Conservation (phyloP, 2,329 filamentous ascomycete genomes). For the Diaporthe sp. region DNA sequence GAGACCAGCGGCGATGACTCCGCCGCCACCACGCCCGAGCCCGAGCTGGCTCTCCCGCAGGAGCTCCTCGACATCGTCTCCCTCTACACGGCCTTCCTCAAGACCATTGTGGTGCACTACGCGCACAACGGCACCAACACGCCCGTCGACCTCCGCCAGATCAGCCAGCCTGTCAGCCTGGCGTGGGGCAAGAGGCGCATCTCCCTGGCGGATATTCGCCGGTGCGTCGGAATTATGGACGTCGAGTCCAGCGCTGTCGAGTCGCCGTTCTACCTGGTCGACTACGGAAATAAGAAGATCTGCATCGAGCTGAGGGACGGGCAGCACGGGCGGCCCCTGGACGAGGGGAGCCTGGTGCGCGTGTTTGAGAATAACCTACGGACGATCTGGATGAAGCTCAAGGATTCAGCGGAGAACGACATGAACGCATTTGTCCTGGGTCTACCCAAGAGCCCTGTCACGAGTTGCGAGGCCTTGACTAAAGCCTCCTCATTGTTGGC, state of each 20-base stretch:
- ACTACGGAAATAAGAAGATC: conserved; percentile 67
- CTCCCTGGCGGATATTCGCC: conserved; percentile 73
- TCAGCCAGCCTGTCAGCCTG: conserved; percentile 73
- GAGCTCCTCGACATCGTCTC: conserved; percentile 71
- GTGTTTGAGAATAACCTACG: conserved; percentile 67
- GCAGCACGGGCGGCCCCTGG: conserved; percentile 54
- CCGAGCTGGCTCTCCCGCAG: conserved; percentile 55
- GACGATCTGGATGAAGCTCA: conserved; percentile 55
- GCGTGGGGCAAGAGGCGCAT: conserved; percentile 81
- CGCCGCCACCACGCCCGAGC: conserved; percentile 37
- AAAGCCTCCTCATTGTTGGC: conserved; percentile 69
- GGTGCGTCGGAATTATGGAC: conserved; percentile 74
- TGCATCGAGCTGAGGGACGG: conserved; percentile 68
- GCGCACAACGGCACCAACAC: conserved; percentile 75
- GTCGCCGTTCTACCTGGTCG: conserved; percentile 50
- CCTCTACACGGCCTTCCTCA: conserved; percentile 76
- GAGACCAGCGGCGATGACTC: conserved; percentile 46
- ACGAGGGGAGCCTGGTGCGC: conserved; percentile 65
- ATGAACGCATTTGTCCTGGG: conserved; percentile 64
- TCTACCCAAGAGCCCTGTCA: conserved; percentile 68
- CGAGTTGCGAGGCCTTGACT: conserved; percentile 61
- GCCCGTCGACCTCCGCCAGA: conserved; percentile 72
- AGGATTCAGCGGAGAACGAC: conserved; percentile 46
- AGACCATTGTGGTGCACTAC: conserved; percentile 76
- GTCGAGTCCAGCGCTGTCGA: background rate